Conservation (phyloP, 2,329 filamentous ascomycete species). For the Aaosphaeria pasadenensis region DNA sequence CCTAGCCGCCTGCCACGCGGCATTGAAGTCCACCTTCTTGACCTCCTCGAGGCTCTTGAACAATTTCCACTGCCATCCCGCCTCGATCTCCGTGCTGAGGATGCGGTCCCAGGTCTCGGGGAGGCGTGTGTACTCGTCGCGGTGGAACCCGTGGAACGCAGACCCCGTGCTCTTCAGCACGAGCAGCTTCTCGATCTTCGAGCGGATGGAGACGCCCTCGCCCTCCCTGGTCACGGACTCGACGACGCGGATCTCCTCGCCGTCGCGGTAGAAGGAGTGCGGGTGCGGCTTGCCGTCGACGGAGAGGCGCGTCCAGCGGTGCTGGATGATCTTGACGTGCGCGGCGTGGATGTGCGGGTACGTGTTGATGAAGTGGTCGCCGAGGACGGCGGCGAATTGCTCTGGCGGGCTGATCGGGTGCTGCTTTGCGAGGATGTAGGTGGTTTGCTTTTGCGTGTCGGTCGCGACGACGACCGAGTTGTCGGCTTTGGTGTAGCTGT, state of each 20-base stretch:
- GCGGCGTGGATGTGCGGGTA: slow-evolving; percentile 87
- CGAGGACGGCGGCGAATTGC: slow-evolving; percentile 81
- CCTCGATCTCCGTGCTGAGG: slow-evolving; percentile 87
- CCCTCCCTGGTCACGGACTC: slow-evolving; percentile 66
- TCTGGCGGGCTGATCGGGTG: slow-evolving; percentile 90
- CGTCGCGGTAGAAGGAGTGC: slow-evolving; percentile 90
- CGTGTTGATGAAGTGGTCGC: slow-evolving; percentile 80
- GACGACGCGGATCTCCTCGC: slow-evolving; percentile 81
- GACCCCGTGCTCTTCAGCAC: slow-evolving; percentile 97
- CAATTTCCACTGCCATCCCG: slow-evolving; percentile 78
- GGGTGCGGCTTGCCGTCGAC: slow-evolving; percentile 88
- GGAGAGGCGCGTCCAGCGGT: slow-evolving; percentile 87
- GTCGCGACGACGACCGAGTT: slow-evolving; percentile 95
- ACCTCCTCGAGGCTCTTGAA: slow-evolving; percentile 69
- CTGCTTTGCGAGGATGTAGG: slow-evolving; percentile 90
- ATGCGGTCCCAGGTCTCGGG: slow-evolving; percentile 93
- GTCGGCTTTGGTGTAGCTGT: slow-evolving; percentile 86
- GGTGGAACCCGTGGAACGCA: slow-evolving; percentile 90
- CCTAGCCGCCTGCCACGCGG: slow-evolving; percentile 74
- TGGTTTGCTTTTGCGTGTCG: slow-evolving; percentile 94
- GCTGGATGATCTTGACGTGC: slow-evolving; percentile 76
- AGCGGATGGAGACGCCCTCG: slow-evolving; percentile 71
- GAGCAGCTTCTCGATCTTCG: slow-evolving; percentile 74
- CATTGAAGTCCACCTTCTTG: slow-evolving; percentile 67
- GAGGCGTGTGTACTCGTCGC: slow-evolving; percentile 90